These are phyloP conservation scores for Hypocrella siamensis DNA, from an alignment of 2,329 filamentous ascomycete genomes.

Conservation along the genomic window DNA sequence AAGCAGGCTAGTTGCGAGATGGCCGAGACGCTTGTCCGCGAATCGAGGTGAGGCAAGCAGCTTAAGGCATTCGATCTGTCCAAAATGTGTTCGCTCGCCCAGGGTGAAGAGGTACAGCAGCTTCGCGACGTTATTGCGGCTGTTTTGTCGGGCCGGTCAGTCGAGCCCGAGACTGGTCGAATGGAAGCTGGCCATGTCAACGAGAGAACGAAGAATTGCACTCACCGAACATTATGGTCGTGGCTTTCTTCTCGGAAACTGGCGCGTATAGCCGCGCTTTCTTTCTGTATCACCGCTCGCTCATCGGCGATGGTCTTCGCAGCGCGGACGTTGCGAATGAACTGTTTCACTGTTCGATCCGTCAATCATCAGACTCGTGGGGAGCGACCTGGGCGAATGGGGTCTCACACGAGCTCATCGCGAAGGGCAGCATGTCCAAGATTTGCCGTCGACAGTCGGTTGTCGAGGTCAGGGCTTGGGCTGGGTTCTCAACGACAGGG, in stretches of 20 bases:
- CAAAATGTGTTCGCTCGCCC: conserved; percentile 94
- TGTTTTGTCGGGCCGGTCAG: too few species aligned
- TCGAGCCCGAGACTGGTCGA: not conserved
- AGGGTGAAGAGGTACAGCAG: conserved; percentile 95
- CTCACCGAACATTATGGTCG: conserved; percentile 78
- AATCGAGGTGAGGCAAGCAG: conserved; percentile 92
- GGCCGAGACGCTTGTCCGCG: conserved; percentile 91
- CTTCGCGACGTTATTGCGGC: conserved; percentile 97
- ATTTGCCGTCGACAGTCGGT: too few species aligned
- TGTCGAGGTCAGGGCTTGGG: too few species aligned
- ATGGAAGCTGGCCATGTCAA: not conserved
- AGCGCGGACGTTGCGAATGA: conserved; percentile 96
- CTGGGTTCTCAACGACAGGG: too few species aligned
- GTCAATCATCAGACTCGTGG: too few species aligned
- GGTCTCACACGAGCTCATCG: conserved; percentile 24
- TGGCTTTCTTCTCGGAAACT: conserved; percentile 96
- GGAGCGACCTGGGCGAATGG: not conserved
- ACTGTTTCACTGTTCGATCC: conserved; percentile 94
- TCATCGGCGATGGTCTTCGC: conserved; percentile 99
- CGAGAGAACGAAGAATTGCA: not conserved
- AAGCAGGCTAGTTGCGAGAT: conserved; percentile 88
- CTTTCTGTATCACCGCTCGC: conserved; percentile 94
- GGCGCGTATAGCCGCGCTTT: conserved; percentile 92
- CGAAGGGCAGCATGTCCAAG: too few species aligned
- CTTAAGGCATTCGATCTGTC: conserved; percentile 98